These are phyloP conservation scores for Fraxinus baroniana DNA, from an alignment of 305 asterid genomes.

Conservation along the genomic window DNA sequence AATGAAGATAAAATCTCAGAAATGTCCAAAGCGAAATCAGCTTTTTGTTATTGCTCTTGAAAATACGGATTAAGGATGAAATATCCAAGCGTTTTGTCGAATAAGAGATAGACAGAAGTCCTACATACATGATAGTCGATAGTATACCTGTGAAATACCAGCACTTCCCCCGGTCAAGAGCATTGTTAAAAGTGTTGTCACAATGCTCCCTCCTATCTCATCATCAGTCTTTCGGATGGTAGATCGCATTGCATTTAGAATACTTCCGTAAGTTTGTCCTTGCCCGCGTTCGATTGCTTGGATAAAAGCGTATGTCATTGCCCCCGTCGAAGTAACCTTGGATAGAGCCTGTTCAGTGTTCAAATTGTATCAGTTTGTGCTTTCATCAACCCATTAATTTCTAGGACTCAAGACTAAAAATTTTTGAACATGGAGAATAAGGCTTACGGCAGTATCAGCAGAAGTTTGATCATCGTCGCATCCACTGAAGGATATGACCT, in stretches of 20 bases:
- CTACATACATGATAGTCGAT: not conserved
- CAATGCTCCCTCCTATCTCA: slow-evolving; percentile 53
- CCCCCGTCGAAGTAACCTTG: slow-evolving; percentile 86
- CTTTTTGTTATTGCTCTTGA: not conserved
- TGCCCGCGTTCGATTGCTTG: slow-evolving; percentile 80
- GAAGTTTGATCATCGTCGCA: slow-evolving; percentile 90
- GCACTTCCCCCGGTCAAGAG: slow-evolving; percentile 81
- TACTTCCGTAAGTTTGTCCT: slow-evolving; percentile 77
- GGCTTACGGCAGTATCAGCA: slow-evolving; percentile 76
- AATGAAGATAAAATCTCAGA: not conserved
- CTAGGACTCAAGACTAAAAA: not conserved
- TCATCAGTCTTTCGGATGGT: slow-evolving; percentile 51
- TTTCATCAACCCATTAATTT: not conserved
- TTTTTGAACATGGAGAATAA: not conserved
- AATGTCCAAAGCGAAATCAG: not conserved
- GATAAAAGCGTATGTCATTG: slow-evolving; percentile 90
- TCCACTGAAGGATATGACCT: slow-evolving; percentile 89
- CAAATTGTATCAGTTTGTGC: not conserved
- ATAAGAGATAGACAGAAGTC: not conserved
- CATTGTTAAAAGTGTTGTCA: slow-evolving; percentile 68
- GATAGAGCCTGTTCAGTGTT: slow-evolving; percentile 63
- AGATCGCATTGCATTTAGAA: slow-evolving; percentile 74
- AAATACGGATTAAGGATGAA: not conserved
- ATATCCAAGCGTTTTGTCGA: not conserved
- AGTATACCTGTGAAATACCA: slow-evolving; percentile 58